phyloP scores from a whole-genome alignment of 805 yeast species.

The Clavispora phyllophila region DNA sequence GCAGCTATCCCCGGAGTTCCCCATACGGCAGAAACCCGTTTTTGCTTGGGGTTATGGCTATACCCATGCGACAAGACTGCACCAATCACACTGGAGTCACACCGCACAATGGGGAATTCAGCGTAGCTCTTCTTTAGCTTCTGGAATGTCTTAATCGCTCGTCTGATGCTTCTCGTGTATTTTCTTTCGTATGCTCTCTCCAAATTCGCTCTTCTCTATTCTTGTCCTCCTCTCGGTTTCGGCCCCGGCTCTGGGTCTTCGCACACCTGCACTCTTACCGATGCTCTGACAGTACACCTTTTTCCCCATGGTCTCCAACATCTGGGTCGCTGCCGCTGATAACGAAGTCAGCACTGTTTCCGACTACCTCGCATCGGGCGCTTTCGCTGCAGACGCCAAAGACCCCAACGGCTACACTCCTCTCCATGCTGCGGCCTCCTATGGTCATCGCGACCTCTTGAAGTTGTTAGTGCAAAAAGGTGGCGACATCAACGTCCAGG shows the following conservation, averaged over 20 bases:
- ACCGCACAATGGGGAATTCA: too few species aligned
- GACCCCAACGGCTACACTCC: conserved; percentile 97
- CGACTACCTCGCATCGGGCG: conserved; percentile 44
- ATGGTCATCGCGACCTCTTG: conserved; percentile 72
- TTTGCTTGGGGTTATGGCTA: too few species aligned
- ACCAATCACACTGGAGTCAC: too few species aligned
- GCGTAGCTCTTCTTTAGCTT: too few species aligned
- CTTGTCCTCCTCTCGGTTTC: neutral
- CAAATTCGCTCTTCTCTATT: neutral
- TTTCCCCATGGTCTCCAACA: conserved; percentile 47
- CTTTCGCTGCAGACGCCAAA: conserved; percentile 60
- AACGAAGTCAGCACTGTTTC: conserved; percentile 60
- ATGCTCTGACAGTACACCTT: neutral
- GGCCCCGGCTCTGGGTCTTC: neutral
- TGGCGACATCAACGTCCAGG: conserved; percentile 81
- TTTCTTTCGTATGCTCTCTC: too few species aligned
- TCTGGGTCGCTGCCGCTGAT: conserved; percentile 96
- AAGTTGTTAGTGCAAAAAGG: conserved; percentile 50
- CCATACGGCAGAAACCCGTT: too few species aligned
- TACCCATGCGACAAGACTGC: too few species aligned
- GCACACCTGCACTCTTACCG: conserved; percentile 1
- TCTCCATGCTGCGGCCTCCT: conserved; percentile 95
- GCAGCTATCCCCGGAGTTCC: too few species aligned
- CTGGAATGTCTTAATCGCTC: too few species aligned
- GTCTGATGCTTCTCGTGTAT: too few species aligned